Evolutionary conservation across 345 rosid species (phyloP).

Genomic region (Carallia brachiata): DNA sequence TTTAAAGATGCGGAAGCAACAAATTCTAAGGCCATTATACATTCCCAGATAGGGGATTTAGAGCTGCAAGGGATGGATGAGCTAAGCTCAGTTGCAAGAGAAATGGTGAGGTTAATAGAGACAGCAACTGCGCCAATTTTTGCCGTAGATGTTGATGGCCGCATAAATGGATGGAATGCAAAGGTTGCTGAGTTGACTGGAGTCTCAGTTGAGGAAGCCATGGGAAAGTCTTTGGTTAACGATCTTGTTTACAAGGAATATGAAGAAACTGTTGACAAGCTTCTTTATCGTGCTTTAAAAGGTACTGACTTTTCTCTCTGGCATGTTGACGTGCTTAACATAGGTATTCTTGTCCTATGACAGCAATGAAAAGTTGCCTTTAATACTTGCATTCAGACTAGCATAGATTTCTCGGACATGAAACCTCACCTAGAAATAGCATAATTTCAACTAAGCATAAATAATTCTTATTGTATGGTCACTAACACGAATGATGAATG

Average conservation of each 20-base stretch:
- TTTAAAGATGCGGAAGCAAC: constrained; percentile 71
- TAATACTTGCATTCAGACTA: too few relatives aligned
- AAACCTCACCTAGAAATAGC: not conserved
- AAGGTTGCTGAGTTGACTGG: constrained; percentile 90
- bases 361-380: too few relatives aligned
- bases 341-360: too few relatives aligned
- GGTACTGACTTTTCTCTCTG: constrained; percentile 46
- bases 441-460: not conserved
- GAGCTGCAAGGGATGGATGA: constrained; percentile 82
- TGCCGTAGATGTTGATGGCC: constrained; percentile 82
- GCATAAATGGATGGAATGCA: constrained; percentile 93
- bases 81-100: constrained; percentile 95
- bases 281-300: constrained; percentile 67
- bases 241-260: constrained; percentile 78
- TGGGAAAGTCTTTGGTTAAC: constrained; percentile 85
- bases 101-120: constrained; percentile 97
- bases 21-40: constrained; percentile 63
- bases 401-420: too few relatives aligned
- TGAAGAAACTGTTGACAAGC: constrained; percentile 68
- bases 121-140: constrained; percentile 98
- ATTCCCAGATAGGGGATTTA: constrained; percentile 49
- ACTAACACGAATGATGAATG: constrained; percentile 3
- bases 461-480: not conserved
- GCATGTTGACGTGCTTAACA: not conserved
- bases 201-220: constrained; percentile 87